phyloP scores from a whole-genome alignment of 2,329 filamentous ascomycete genomes.

The Myriangium duriaei region DNA sequence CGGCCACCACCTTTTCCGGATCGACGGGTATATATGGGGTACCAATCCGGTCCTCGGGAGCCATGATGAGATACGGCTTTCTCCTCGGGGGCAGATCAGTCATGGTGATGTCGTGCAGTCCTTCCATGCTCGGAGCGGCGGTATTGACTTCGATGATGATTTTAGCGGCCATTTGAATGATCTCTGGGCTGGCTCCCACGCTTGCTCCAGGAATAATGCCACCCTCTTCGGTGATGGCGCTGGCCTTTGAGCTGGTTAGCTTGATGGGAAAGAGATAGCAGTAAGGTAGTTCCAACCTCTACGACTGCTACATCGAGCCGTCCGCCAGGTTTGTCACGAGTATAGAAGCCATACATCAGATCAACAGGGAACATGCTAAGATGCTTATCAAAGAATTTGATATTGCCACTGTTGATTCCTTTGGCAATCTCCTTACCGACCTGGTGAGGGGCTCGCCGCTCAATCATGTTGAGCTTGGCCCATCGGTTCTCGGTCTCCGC shows the following conservation, averaged over 20 bases:
- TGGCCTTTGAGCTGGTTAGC: slow-evolving; percentile 41
- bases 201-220: slow-evolving; percentile 80
- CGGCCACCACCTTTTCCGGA: slow-evolving; percentile 69
- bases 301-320: slow-evolving; percentile 73
- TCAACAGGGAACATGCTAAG: slow-evolving; percentile 85
- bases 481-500: slow-evolving; percentile 86
- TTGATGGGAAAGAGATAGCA: background rate
- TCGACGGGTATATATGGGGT: slow-evolving; percentile 72
- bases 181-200: slow-evolving; percentile 72
- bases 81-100: slow-evolving; percentile 68
- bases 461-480: slow-evolving; percentile 84
- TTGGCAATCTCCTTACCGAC: slow-evolving; percentile 83
- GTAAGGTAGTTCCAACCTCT: slow-evolving; percentile 23
- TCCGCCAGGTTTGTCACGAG: slow-evolving; percentile 61
- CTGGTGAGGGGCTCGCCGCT: slow-evolving; percentile 71
- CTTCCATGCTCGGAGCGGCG: slow-evolving; percentile 69
- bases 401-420: slow-evolving; percentile 78
- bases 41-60: slow-evolving; percentile 76
- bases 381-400: slow-evolving; percentile 91
- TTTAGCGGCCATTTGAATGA: slow-evolving; percentile 86
- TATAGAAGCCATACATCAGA: slow-evolving; percentile 66
- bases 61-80: slow-evolving; percentile 78
- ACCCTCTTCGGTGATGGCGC: slow-evolving; percentile 76
- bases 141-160: slow-evolving; percentile 92
- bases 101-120: slow-evolving; percentile 82